Base-by-base conservation (phyloP, 106 monocot species). In the Amphibolis antarctica region DNA sequence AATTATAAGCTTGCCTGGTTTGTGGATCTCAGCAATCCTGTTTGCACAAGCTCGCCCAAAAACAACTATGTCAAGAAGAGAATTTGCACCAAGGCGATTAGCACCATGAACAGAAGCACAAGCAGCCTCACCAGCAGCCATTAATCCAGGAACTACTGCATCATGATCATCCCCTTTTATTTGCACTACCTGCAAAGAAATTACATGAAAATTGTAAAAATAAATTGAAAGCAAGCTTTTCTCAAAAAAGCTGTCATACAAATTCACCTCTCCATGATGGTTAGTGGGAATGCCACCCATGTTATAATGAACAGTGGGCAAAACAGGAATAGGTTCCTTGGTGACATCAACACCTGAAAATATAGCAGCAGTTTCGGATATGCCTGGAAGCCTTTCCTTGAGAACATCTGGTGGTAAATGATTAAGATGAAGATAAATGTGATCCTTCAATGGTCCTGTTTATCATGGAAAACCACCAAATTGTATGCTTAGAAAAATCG, bases 251-350 rank as follows among this genome's bases (percentile, higher is more conserved):
- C n/a, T n/a, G n/a, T n/a, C n/a, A n/a, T 10, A 53, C 15, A 47
- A 63, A n/a, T n/a, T n/a, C 73, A 96, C 94, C 90, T 96, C 94
- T 28, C 94, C 94, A 59, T 90, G 74, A 64, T 98, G 72, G 68
- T 98, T 98, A 48, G 96, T 98, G 46, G 96, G 96, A 56, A 98
- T 87, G 13, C 96, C 96, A 76, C 96, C 96, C 96, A 98, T 98
- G 63, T 98, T 98, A 67, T 98, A 98, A 67, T 98, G 96, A 17
- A 98, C 96, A 30, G 96, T 98, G 42, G 96, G 96, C 59, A 98
- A 71, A 63, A 98, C 96, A 60, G 96, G 96, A 22, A 98, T 98
- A 22, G 96, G 96, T 67, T 98, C 96, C 77, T 98, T 98, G 24
- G 96, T 98, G 28, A 98, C 96, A 71, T 98, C 96, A 73, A 98